A percentile compares a stretch with the other conserved stretches of the same genome.
Evolutionary conservation across 306 rosid species (phyloP).

Genomic region (Dalbergia cochinchinensis): DNA sequence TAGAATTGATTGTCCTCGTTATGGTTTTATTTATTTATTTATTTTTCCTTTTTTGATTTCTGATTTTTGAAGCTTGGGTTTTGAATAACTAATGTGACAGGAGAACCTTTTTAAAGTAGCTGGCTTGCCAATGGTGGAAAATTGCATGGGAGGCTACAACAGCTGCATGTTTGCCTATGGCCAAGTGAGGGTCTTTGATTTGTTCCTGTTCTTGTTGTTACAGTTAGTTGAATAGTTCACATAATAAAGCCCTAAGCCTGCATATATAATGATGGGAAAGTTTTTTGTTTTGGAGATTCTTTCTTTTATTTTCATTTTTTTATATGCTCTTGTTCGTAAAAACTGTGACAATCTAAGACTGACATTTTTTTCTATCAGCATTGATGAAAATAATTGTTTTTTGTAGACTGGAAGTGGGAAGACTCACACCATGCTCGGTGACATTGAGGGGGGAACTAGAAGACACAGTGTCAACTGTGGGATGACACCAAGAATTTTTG

Average conservation of each 20-base stretch:
- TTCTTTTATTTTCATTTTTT: constrained; percentile 4
- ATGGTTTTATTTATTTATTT: constrained; percentile 1
- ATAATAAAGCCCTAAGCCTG: not conserved
- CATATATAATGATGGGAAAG: constrained; percentile 23
- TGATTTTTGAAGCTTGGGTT: constrained; percentile 29
- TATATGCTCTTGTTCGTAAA: constrained; percentile 6
- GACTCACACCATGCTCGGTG: constrained; percentile 99
- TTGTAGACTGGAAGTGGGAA: constrained; percentile 97
- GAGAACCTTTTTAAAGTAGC: constrained; percentile 93
- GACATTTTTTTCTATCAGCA: not conserved
- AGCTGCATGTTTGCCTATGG: constrained; percentile 99
- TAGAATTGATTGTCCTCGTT: constrained; percentile 4
- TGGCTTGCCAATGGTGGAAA: constrained; percentile 96
- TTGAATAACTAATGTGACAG: constrained; percentile 58
- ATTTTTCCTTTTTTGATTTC: not conserved
- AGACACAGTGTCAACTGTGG: constrained; percentile 98
- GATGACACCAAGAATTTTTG: constrained; percentile 98
- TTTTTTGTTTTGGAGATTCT: constrained; percentile 5
- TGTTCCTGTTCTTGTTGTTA: constrained; percentile 29
- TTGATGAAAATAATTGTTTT: constrained; percentile 33
- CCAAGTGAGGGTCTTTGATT: constrained; percentile 69
- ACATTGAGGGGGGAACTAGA: constrained; percentile 94
- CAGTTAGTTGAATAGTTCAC: constrained; percentile 4
- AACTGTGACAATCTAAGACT: not conserved
- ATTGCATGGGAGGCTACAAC: constrained; percentile 95